These are phyloP conservation scores for Rhodamnia argentea DNA, from an alignment of 345 rosid genomes.

Conservation along the genomic window DNA sequence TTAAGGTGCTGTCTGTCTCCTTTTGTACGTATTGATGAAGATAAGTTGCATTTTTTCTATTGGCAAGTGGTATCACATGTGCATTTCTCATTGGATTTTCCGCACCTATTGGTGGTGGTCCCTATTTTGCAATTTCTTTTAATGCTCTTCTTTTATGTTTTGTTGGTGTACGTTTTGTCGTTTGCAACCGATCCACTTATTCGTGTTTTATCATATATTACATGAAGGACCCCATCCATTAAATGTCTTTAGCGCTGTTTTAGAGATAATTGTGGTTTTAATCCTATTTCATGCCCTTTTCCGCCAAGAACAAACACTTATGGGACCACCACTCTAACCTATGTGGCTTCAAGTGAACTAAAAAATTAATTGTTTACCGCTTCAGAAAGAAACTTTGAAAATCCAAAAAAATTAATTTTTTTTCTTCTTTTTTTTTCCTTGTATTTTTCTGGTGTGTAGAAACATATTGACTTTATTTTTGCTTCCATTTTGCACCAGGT, in stretches of 20 bases:
- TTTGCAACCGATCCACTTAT: neutral
- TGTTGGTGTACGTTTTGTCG: too few species aligned
- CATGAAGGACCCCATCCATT: neutral
- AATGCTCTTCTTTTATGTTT: too few species aligned
- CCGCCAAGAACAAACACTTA: neutral
- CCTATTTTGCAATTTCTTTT: too few species aligned
- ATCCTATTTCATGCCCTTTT: neutral
- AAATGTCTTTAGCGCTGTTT: neutral
- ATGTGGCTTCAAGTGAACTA: too few species aligned
- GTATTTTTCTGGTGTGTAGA: neutral
- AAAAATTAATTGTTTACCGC: too few species aligned
- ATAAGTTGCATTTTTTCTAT: too few species aligned
- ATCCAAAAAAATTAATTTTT: neutral
- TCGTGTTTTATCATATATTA: neutral
- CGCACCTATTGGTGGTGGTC: too few species aligned
- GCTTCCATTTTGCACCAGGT: neutral
- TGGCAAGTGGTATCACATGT: too few species aligned
- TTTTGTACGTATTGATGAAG: too few species aligned
- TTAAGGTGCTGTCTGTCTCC: neutral
- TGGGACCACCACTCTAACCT: neutral
- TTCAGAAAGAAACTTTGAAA: too few species aligned
- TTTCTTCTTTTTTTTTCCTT: neutral
- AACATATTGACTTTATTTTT: neutral
- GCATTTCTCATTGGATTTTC: too few species aligned
- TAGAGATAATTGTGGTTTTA: neutral